Evolutionary conservation across 1,284 basidiomycete genomes (phyloP), one percentile per base, ranked within the genome.

Genomic region (Boletellus deceptivus): DNA sequence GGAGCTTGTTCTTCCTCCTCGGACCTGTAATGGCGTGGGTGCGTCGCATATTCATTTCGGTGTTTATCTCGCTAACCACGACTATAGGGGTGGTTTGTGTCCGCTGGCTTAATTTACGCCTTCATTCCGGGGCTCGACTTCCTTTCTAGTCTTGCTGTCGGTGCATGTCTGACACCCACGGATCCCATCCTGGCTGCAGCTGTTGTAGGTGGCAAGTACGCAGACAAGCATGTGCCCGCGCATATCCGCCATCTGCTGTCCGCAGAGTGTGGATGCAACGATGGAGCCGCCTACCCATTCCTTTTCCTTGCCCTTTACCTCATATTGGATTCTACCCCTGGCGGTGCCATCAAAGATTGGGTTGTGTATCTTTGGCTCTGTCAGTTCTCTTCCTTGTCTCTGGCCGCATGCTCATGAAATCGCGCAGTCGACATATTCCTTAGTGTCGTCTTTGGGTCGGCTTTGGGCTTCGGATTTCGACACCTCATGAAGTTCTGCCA

Each of bases 401-500:
- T 6, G 27, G 13, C 29, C 17, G n/a, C 48, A 25, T 40, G 43
- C 51, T 57, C 33, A 58, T 29, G 18, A 45, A 39, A 18, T 50
- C 42, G 16, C 50, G 50, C 48, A 80, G 96, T 94, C 71, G 87
- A 98, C 64, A 86, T 98, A 54, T 60, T 86, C 13, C 71, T 98
- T 16, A 93, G 92, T 40, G 80, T 86, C 37, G 67, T 90, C 45
- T 83, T 98, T 47, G 96, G 96, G 14, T 78, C 84, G 0, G 51
- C 86, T 14, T 72, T 98, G 40, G 96, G 96, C 16, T 89, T 83
- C 58, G 73, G 74, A 17, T 97, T 97, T 65, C 82, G 97, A 45
- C 86, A 98, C 70, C 77, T 97, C 49, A 95, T 99, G 91, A 93
- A 93, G 67, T 98, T 95, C 71, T 95, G 93, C 59, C 87, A 98